A percentile compares a stretch with the other conserved stretches of the same genome.
phyloP scores from a whole-genome alignment of 2,329 filamentous ascomycete genomes.

The Trichoderma brevicompactum region DNA sequence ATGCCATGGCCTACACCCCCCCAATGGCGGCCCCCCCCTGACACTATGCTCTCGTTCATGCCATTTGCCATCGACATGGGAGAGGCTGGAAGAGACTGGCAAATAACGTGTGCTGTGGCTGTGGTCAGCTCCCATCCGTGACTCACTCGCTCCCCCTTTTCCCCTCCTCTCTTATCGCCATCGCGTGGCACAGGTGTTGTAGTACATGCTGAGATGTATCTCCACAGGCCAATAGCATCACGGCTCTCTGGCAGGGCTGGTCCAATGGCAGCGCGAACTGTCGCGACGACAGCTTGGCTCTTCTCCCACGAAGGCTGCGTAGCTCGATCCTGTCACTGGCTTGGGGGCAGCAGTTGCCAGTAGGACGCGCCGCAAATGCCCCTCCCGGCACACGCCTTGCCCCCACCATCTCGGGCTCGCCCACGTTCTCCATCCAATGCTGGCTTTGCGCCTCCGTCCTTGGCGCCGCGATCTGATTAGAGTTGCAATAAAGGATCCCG shows the following conservation, averaged over 20 bases:
- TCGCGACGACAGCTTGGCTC: neutral
- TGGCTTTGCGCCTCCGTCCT: conserved; percentile 5
- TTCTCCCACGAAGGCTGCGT: neutral
- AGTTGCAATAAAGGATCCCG: conserved; percentile 2
- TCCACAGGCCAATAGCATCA: conserved; percentile 14
- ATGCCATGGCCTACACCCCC: conserved; percentile 8
- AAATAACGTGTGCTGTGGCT: conserved; percentile 26
- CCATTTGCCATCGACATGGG: conserved; percentile 19
- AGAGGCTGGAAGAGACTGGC: neutral
- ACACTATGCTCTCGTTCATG: conserved; percentile 1
- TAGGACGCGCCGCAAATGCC: conserved; percentile 21
- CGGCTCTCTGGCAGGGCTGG: neutral
- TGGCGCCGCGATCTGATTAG: conserved; percentile 12
- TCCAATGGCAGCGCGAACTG: no score
- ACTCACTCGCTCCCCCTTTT: conserved; percentile 18
- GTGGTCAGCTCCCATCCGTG: conserved; percentile 25
- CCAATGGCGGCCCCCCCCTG: neutral
- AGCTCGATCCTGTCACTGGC: neutral
- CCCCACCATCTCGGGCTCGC: conserved; percentile 6
- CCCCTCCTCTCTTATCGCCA: conserved; percentile 19
- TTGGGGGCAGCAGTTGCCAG: neutral
- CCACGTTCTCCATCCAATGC: conserved; percentile 6
- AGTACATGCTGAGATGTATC: neutral
- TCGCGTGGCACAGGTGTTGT: conserved; percentile 25
- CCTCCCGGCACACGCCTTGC: conserved; percentile 19